Base-by-base conservation (phyloP, 2,329 filamentous ascomycete genomes). In the Chaetoscypha palmicola region DNA sequence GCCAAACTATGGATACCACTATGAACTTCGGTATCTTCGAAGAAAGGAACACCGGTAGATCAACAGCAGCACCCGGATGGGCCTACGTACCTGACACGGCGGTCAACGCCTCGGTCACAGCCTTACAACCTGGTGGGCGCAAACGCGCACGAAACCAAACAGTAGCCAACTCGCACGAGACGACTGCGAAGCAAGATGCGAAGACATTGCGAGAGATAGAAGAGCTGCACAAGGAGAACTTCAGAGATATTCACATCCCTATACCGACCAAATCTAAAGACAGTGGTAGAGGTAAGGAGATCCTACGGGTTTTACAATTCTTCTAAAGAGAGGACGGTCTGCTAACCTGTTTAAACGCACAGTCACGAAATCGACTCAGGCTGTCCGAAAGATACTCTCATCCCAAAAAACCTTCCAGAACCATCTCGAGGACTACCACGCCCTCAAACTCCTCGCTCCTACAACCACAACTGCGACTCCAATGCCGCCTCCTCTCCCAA, bases 371-470 rank as follows among this genome's bases (percentile, higher is more conserved):
- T 47, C 53, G 19, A 62, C 61, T 1, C 53, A 58, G 21, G 81
- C 78, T 53, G 83, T 88, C 20, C 78, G 86, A 55, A 83, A 82
- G 65, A 88, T 92, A 50, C 69, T 92, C 44, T 79, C 82, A 53
- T 87, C 82, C 20, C 83, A 88, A 60, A 88, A 91, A 68, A 88
- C 84, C 2, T 91, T 91, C 63, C 78, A 79, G 50, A 89, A 92
- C 66, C 82, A 91, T 62, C 73, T 91, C 36, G 83, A 86, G 54
- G 86, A 92, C 62, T 87, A 83, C 62, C 74, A 85, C 54, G 86
- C 86, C 7, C 68, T 72, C 47, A 43, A 40, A 24, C n/a, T 66
- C 5, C 11, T 33, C 12, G 40, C 40, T 14, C 42, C 16, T 21
- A 5, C 9, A 9, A n/a, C 30, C 5, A 45, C 63, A 64, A 42